Base-by-base conservation (phyloP, 2,329 filamentous ascomycete species). In the Cladosporium phlei region DNA sequence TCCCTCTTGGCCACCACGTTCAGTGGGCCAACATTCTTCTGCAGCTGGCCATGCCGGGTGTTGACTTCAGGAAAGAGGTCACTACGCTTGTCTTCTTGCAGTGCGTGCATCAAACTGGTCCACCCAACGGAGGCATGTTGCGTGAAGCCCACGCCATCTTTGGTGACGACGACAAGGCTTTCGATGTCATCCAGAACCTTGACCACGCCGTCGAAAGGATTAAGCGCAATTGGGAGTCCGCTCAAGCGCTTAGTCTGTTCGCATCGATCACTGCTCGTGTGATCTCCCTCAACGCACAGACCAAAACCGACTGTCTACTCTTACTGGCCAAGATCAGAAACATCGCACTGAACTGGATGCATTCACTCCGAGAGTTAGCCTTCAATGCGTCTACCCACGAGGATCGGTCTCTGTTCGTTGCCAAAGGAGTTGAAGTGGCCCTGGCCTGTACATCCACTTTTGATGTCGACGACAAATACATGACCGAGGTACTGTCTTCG, bases 21-120 rank as follows among this genome's bases (percentile, higher is more conserved):
- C 66, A 76, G 5, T 78, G 77, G 74, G 58, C 66, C 1, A 65
- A 68, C 2, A 64, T 81, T 0, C 54, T 79, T 0, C 50, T 69
- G 0, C 76, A 80, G 50, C 55, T 81, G 3, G 76, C 68, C 0
- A 71, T 73, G 0, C 70, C 75, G 62, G 78, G 38, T 49, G 42
- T 88, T 3, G 84, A 85, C 51, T 78, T 86, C 50, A 78, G 76
- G 22, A 72, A 71, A 0, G 70, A 77, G 22, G 68, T 72, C 0
- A 77, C 76, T 0, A 68, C 69, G 22, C 49, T 65, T 0, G 53
- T 84, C 0, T 57, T 86, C 1, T 63, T 66, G 1, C 74, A 77
- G 7, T 63, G 86, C 1, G 66, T 72, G 0, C 51, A 75, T 0
- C 76, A 86, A 52, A 71, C 69, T 1, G 84, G 84, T 0, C 79